A percentile compares a stretch with the other conserved stretches of the same genome.
Conservation (phyloP, 78 protist species). For the Dictyostelium firmibasis region DNA sequence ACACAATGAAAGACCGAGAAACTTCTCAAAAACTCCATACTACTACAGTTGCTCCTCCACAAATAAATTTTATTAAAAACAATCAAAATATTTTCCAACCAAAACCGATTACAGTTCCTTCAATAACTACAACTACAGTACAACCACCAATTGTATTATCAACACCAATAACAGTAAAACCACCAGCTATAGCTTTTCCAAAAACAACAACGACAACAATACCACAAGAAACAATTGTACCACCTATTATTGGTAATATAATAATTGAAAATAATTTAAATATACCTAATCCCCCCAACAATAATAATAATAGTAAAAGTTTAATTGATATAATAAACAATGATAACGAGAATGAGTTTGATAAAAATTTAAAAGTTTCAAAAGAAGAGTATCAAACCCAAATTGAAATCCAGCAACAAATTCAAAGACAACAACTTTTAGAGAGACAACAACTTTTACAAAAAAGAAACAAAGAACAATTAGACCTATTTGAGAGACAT, state of each 20-base stretch:
- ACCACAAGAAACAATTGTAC: background rate
- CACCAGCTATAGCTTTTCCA: background rate
- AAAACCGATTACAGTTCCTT: background rate
- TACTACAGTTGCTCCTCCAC: background rate
- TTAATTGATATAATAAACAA: no score
- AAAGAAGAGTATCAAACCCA: background rate
- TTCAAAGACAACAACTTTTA: background rate
- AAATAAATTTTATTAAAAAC: no score
- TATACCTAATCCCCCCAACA: no score
- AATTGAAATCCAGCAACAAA: background rate
- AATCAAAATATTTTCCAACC: background rate
- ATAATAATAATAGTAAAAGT: background rate
- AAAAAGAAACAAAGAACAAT: background rate
- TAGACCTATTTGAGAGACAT: background rate
- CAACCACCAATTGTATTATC: background rate
- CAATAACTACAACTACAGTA: background rate
- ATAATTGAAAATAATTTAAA: no score
- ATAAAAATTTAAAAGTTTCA: background rate
- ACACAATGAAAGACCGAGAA: background rate
- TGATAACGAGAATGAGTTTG: background rate
- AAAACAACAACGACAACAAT: background rate
- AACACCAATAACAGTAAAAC: background rate
- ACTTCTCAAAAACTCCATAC: background rate
- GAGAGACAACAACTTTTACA: background rate
- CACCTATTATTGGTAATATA: background rate